phyloP scores from a whole-genome alignment of 805 yeast genomes.

The Candida succiphila region DNA sequence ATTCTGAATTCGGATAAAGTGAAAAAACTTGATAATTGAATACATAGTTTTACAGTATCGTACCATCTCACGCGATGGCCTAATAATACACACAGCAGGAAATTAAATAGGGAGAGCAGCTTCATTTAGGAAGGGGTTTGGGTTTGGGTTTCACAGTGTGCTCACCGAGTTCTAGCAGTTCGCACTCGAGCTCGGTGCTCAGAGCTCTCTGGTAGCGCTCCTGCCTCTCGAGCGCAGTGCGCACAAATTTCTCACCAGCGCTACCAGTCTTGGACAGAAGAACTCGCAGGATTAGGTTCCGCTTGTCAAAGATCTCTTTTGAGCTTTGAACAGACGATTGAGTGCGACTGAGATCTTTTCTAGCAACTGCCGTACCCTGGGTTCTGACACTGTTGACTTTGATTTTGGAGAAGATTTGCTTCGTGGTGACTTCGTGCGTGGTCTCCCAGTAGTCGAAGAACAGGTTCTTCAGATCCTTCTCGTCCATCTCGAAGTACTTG shows the following conservation, averaged over 20 bases:
- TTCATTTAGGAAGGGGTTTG: no score
- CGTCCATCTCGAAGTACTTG: constrained; percentile 7
- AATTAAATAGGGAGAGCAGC: no score
- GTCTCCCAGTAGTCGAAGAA: constrained; percentile 10
- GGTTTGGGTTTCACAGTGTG: no score
- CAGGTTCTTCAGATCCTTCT: constrained; percentile 7
- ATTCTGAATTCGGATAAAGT: no score
- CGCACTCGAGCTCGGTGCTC: constrained; percentile 19
- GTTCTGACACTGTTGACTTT: constrained; percentile 52
- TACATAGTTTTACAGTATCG: no score
- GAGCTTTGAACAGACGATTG: constrained; percentile 30
- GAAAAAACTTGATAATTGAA: no score
- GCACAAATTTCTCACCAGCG: constrained; percentile 15
- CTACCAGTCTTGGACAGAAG: constrained; percentile 34
- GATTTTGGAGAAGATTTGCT: constrained; percentile 10
- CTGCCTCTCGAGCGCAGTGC: constrained; percentile 15
- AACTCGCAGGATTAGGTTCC: constrained; percentile 62
- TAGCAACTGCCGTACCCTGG: constrained; percentile 42
- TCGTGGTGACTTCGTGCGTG: constrained; percentile 12
- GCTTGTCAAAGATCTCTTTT: constrained; percentile 26
- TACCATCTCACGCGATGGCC: no score
- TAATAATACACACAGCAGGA: no score
- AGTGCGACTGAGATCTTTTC: constrained; percentile 5
- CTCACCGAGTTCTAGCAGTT: constrained; percentile 17
- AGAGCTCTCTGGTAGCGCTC: constrained; percentile 19